phyloP scores from a whole-genome alignment of 495 filamentous ascomycete species.

The Lentithecium fluviatile region DNA sequence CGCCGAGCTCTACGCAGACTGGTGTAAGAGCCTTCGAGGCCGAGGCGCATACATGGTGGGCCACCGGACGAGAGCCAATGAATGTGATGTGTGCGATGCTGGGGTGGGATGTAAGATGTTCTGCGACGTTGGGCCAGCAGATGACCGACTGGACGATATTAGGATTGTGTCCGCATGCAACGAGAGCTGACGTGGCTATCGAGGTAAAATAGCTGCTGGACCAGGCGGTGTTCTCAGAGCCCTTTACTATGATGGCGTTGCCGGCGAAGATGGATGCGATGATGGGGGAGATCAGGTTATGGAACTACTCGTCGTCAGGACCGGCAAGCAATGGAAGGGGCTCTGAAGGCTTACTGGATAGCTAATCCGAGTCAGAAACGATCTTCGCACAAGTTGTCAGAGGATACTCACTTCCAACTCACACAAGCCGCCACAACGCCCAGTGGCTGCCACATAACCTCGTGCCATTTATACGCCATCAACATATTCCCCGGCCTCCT shows the following conservation, averaged over 20 bases:
- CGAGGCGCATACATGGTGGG: constrained; percentile 80
- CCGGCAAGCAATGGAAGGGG: neutral
- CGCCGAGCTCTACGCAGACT: constrained; percentile 84
- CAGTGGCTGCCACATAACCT: constrained; percentile 85
- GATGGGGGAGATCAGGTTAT: constrained; percentile 89
- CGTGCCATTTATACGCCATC: constrained; percentile 94
- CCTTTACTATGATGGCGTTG: constrained; percentile 88
- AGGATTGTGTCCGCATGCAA: constrained; percentile 79
- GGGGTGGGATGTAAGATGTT: constrained; percentile 81
- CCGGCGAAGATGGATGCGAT: constrained; percentile 92
- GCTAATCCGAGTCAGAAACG: constrained; percentile 29
- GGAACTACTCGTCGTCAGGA: constrained; percentile 56
- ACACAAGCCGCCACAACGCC: constrained; percentile 90
- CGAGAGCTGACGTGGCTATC: constrained; percentile 73
- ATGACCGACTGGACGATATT: constrained; percentile 78
- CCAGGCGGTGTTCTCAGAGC: constrained; percentile 92
- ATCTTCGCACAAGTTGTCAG: too few relatives aligned
- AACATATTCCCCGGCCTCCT: constrained; percentile 78
- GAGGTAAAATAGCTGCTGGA: constrained; percentile 74
- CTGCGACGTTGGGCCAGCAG: constrained; percentile 82
- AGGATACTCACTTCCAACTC: constrained; percentile 79
- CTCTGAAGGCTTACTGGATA: constrained; percentile 42
- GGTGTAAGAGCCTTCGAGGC: constrained; percentile 83
- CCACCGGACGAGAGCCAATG: constrained; percentile 86
- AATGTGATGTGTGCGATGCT: constrained; percentile 91